Evolutionary conservation across 257 asterid genomes (phyloP).

Genomic region (Coffea canephora): DNA sequence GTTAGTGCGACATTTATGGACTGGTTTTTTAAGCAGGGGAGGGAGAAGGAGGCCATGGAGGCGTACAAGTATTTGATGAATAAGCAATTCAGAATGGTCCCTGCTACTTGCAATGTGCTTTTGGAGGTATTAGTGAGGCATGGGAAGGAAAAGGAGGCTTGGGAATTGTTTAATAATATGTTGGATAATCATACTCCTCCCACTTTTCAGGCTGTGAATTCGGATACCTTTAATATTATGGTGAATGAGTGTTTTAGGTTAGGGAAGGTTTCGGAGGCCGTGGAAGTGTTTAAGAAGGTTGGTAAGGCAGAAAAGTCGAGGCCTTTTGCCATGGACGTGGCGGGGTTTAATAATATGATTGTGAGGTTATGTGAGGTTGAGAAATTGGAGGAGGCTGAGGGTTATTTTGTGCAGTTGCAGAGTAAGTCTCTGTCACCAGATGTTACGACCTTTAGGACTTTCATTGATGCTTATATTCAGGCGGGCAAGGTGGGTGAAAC

Average conservation of each 20-base stretch:
- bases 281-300: constrained; percentile 66
- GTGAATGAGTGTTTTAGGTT: constrained; percentile 73
- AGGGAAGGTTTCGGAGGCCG: constrained; percentile 68
- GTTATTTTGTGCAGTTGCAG: constrained; percentile 43
- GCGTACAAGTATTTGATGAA: constrained; percentile 64
- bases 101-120: constrained; percentile 71
- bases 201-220: constrained; percentile 75
- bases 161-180: constrained; percentile 75
- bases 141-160: constrained; percentile 73
- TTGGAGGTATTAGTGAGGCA: constrained; percentile 69
- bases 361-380: constrained; percentile 66
- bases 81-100: constrained; percentile 65
- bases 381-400: constrained; percentile 76
- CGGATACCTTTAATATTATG: constrained; percentile 74
- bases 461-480: constrained; percentile 72
- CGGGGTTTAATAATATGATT: constrained; percentile 79
- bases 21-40: constrained; percentile 79
- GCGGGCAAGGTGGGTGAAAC: constrained; percentile 49
- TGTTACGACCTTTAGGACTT: constrained; percentile 61
- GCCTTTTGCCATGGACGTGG: constrained; percentile 85
- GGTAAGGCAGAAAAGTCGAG: constrained; percentile 72
- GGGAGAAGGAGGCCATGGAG: constrained; percentile 79
- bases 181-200: constrained; percentile 94
- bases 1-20: constrained; percentile 90
- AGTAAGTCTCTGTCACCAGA: constrained; percentile 68